phyloP scores from a whole-genome alignment of 352 stramenopile genomes.

The Stramenopiles sp. region DNA sequence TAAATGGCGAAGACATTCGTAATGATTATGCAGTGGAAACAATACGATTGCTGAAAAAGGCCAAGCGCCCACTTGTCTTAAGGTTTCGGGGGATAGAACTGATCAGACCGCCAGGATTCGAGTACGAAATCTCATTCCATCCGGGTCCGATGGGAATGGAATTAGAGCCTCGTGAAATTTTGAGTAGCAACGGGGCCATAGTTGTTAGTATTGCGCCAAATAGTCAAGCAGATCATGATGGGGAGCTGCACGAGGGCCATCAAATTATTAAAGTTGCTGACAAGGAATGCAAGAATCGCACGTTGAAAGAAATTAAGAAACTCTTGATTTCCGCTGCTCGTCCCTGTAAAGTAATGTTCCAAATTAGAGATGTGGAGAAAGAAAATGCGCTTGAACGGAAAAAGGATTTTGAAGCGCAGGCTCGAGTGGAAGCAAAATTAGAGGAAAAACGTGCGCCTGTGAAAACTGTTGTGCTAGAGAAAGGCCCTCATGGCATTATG shows the following conservation, averaged over 20 bases:
- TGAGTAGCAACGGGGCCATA: not conserved
- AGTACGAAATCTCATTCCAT: not conserved
- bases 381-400: not conserved
- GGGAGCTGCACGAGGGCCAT: not conserved
- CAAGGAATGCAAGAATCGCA: not conserved
- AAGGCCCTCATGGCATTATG: not conserved
- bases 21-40: not conserved
- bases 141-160: not conserved
- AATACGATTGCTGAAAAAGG: not conserved
- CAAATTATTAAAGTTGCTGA: constrained; percentile 1
- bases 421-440: not conserved
- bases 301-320: constrained; percentile 3
- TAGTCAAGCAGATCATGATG: not conserved
- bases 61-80: not conserved
- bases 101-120: not conserved
- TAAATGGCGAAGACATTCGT: not conserved
- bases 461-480: not conserved
- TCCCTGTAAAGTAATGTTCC: not conserved
- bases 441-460: not conserved
- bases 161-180: not conserved
- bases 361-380: not conserved
- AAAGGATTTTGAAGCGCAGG: not conserved
- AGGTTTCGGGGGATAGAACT: not conserved
- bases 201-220: not conserved
- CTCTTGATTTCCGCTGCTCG: not conserved